phyloP scores from a whole-genome alignment of 305 asterid genomes.

The Stenogyne calaminthoides region DNA sequence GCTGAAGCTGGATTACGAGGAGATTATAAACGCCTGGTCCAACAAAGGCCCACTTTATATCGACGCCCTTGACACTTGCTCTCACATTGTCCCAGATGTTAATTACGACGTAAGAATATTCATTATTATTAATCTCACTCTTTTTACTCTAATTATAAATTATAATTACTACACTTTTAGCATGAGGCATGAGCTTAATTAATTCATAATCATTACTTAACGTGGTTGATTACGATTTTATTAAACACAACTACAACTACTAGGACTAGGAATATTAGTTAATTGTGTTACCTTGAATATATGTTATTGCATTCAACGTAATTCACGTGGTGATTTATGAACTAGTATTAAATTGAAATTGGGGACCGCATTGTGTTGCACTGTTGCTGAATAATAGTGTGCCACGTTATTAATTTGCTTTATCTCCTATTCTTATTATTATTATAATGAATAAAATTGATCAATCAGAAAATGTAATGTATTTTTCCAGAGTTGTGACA shows the following conservation, averaged over 20 bases:
- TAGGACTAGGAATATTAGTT: not conserved
- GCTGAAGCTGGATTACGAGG: conserved; percentile 73
- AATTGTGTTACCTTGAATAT: not conserved
- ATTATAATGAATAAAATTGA: not conserved
- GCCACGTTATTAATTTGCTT: not conserved
- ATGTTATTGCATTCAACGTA: not conserved
- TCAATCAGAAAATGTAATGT: not conserved
- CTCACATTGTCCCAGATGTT: conserved; percentile 65
- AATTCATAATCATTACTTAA: not conserved
- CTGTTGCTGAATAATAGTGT: not conserved
- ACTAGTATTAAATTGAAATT: not conserved
- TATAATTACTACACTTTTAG: not conserved
- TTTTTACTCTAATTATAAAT: no score
- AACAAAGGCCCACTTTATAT: conserved; percentile 62
- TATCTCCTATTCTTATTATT: not conserved
- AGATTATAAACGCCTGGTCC: conserved; percentile 77
- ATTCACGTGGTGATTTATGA: not conserved
- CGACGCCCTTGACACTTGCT: conserved; percentile 41
- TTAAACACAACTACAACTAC: not conserved
- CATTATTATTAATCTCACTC: no score
- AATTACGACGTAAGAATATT: conserved; percentile 28
- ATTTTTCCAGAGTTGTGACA: not conserved
- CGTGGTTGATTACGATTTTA: conserved; percentile 3
- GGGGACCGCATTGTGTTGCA: not conserved
- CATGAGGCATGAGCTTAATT: conserved; percentile 8